These are phyloP conservation scores for Hyphopichia homilentoma DNA, from an alignment of 805 yeast species.

Conservation along the genomic window DNA sequence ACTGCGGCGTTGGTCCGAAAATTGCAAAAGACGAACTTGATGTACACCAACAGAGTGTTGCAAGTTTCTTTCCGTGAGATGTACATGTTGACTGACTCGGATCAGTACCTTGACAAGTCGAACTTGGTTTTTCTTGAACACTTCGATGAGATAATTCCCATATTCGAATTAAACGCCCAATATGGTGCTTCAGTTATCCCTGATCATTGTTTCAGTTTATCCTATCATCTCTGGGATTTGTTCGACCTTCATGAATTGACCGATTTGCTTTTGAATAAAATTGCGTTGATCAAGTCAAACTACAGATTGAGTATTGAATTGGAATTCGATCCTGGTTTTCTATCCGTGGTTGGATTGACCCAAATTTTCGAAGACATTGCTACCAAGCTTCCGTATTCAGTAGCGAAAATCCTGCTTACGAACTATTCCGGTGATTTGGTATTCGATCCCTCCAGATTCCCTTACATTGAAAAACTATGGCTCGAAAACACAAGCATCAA, in stretches of 20 bases:
- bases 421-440: constrained; percentile 11
- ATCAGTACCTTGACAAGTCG: constrained; percentile 8
- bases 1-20: too few relatives aligned
- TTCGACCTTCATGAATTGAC: constrained; percentile 10
- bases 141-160: background rate
- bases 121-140: constrained; percentile 1
- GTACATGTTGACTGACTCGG: constrained; percentile 12
- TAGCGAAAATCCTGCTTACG: constrained; percentile 5
- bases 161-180: background rate
- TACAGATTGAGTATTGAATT: constrained; percentile 13
- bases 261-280: constrained; percentile 1
- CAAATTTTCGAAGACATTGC: constrained; percentile 1
- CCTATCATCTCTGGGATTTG: constrained; percentile 14
- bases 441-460: constrained; percentile 8
- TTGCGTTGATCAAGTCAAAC: background rate
- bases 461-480: constrained; percentile 13
- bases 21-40: background rate
- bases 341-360: constrained; percentile 7
- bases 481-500: constrained; percentile 12
- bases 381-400: background rate
- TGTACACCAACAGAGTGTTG: constrained; percentile 10
- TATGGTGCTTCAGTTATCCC: constrained; percentile 4
- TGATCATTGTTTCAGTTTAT: constrained; percentile 10
- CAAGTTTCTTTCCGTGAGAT: constrained; percentile 12
- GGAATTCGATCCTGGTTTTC: constrained; percentile 17